Base-by-base conservation (phyloP, 257 asterid species). In the Haberlea rhodopensis region DNA sequence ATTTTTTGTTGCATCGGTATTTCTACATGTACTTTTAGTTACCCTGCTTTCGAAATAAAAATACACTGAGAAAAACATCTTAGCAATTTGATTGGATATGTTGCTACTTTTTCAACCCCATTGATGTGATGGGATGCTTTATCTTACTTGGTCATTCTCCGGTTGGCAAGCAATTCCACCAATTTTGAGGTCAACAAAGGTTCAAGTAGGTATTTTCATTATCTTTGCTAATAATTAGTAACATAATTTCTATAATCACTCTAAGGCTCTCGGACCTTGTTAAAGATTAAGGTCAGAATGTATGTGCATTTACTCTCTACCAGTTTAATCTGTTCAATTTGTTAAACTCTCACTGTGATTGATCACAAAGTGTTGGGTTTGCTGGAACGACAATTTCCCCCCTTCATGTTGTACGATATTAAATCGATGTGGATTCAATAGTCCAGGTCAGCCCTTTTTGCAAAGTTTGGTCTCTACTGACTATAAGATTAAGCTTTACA, bases 381-480 rank as follows among this genome's bases (percentile, higher is more conserved):
- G 77, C 76, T 76, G 88, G 75, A 85, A 79, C 78, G 72, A 72
- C 66, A 28, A 81, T 71, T 64, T 78, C 83, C 81, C 84, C 79
- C 80, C 71, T 83, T 76, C 77, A 59, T 82, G 51, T 43, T 43
- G 64, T 70, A 67, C 85, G 70, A 85, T 79, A 69, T 75, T 62
- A 82, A 85, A 81, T 75, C 80, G 82, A 84, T 84, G 87, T 87
- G 88, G 77, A 78, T 82, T 77, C 97, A 78, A 69, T 83, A 80
- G 83, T 87, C 86, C 99, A 92, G 96, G 99, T 92, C 91, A 92
- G 97, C 92, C 81, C 78, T 74, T 43, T 40, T 74, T 60, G 88
- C 80, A 74, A 72, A 73, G 76, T 76, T 74, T 69, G 84, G 85
- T 78, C 73, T 68, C 76, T 62, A 73, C 64, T 28, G 78, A 66